These are phyloP conservation scores for Aspergillus luchuensis DNA, from an alignment of 2,329 filamentous ascomycete genomes.

Conservation along the genomic window DNA sequence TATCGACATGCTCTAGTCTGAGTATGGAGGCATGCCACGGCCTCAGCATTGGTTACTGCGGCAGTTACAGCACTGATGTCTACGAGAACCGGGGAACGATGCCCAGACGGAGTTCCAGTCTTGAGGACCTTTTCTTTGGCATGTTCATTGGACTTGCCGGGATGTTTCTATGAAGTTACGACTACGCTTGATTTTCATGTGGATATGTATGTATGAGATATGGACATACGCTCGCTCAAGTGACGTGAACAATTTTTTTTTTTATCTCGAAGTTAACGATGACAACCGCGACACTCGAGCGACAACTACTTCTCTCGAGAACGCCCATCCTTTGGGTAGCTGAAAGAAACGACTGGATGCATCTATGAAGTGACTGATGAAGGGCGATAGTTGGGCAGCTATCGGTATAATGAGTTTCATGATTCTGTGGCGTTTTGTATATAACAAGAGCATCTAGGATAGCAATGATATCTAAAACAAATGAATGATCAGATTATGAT, in stretches of 20 bases:
- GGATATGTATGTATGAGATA: slow-evolving; percentile 8
- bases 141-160: slow-evolving; percentile 50
- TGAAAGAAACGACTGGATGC: slow-evolving; percentile 6
- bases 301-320: background rate
- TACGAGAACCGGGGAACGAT: slow-evolving; percentile 29
- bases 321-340: slow-evolving; percentile 5
- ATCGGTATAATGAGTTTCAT: slow-evolving; percentile 6
- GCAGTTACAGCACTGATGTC: slow-evolving; percentile 27
- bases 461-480: background rate
- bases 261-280: background rate
- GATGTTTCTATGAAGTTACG: slow-evolving; percentile 40
- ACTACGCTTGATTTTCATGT: background rate
- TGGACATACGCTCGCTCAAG: background rate
- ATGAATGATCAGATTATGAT: background rate
- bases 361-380: slow-evolving; percentile 18
- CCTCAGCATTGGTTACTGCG: slow-evolving; percentile 51
- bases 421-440: slow-evolving; percentile 2
- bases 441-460: slow-evolving; percentile 1
- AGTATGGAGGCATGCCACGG: slow-evolving; percentile 53
- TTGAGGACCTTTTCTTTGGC: slow-evolving; percentile 47
- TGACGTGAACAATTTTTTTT: slow-evolving; percentile 9
- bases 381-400: slow-evolving; percentile 4
- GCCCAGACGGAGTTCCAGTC: slow-evolving; percentile 36
- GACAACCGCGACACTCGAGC: background rate
- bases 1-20: slow-evolving; percentile 50